phyloP scores from a whole-genome alignment of 73 alveolate genomes.

The Strombidium stylifer region DNA sequence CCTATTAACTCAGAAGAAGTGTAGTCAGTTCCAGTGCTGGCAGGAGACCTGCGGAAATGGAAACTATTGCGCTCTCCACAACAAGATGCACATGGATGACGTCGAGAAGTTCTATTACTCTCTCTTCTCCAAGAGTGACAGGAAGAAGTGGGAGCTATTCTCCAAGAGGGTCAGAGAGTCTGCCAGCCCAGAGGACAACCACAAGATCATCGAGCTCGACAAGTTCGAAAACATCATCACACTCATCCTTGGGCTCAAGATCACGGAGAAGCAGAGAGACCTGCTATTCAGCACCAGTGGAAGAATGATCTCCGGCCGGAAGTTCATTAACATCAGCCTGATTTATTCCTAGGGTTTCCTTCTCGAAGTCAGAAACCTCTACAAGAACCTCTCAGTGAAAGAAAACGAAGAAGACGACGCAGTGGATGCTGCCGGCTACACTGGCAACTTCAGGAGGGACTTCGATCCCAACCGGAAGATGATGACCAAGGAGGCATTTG shows the following conservation, averaged over 20 bases:
- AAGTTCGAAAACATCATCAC: not conserved
- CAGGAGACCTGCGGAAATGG: slow-evolving; percentile 4
- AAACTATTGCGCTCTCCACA: slow-evolving; percentile 26
- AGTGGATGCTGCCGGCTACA: slow-evolving; percentile 31
- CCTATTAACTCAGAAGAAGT: not conserved
- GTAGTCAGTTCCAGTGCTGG: slow-evolving; percentile 35
- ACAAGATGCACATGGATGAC: slow-evolving; percentile 2
- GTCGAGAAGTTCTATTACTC: not conserved
- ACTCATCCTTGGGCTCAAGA: not conserved
- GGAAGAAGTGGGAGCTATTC: not conserved
- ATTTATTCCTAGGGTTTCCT: slow-evolving; percentile 14
- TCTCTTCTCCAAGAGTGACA: not conserved
- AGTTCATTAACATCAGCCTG: not conserved
- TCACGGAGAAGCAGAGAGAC: not conserved
- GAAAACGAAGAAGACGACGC: slow-evolving; percentile 45
- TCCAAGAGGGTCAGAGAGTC: not conserved
- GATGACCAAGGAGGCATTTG: slow-evolving; percentile 20
- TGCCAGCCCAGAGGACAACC: not conserved
- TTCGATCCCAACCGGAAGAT: slow-evolving; percentile 27
- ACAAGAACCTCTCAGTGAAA: not conserved
- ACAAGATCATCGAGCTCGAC: not conserved
- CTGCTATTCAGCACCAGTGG: slow-evolving; percentile 5
- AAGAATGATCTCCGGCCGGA: slow-evolving; percentile 27
- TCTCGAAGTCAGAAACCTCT: slow-evolving; percentile 4
- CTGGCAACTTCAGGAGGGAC: slow-evolving; percentile 10